phyloP scores from a whole-genome alignment of 257 asterid species.

The Solanum tarapatanum region DNA sequence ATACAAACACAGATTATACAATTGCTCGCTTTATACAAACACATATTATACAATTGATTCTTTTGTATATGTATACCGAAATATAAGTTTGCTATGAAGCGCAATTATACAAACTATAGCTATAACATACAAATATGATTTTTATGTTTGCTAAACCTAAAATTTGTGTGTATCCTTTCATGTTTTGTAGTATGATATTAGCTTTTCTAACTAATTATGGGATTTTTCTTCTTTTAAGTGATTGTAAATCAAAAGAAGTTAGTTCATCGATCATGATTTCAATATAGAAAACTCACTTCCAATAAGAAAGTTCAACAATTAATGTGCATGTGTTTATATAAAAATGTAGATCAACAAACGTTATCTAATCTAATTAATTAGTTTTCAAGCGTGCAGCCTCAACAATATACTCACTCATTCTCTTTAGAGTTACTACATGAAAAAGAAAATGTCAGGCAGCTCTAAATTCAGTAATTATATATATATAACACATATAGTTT shows the following conservation, averaged over 20 bases:
- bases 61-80: too few relatives aligned
- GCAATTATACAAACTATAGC: too few relatives aligned
- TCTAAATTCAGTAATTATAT: neutral
- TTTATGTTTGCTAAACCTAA: too few relatives aligned
- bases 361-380: neutral
- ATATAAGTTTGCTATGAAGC: too few relatives aligned
- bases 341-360: neutral
- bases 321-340: neutral
- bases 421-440: neutral
- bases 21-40: too few relatives aligned
- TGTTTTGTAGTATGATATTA: neutral
- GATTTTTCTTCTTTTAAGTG: neutral
- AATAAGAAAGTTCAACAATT: neutral
- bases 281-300: neutral
- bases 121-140: too few relatives aligned
- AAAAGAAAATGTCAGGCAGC: neutral
- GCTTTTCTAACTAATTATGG: neutral
- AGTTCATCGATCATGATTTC: neutral
- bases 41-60: too few relatives aligned
- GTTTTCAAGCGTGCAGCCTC: neutral
- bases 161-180: neutral
- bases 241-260: neutral
- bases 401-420: neutral
- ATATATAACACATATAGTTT: neutral
- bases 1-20: too few relatives aligned